These are phyloP conservation scores for Cladosporium oxysporum DNA, from an alignment of 2,329 filamentous ascomycete species.

Conservation along the genomic window DNA sequence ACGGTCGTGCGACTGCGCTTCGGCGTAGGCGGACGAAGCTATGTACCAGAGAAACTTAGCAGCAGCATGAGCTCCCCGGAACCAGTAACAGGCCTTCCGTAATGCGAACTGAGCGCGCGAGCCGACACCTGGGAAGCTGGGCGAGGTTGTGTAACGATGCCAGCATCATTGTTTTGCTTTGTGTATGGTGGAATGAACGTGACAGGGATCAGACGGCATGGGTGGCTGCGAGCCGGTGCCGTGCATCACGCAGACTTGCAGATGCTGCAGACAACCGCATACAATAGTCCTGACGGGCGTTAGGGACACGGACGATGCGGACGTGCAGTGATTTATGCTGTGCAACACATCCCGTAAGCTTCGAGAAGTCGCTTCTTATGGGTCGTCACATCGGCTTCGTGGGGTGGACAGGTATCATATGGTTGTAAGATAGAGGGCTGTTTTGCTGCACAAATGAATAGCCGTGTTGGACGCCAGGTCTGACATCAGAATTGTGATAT, in stretches of 20 bases:
- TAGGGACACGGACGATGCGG: neutral
- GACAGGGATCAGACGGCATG: constrained; percentile 11
- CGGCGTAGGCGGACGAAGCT: constrained; percentile 15
- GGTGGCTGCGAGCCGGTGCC: constrained; percentile 8
- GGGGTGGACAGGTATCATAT: neutral
- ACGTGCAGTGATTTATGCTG: neutral
- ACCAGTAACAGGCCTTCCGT: constrained; percentile 1
- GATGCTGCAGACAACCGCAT: neutral
- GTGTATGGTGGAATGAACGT: neutral
- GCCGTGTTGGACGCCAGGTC: neutral
- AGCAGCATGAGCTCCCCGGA: constrained; percentile 15
- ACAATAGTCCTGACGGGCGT: constrained; percentile 5
- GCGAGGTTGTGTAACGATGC: constrained; percentile 13
- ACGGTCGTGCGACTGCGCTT: constrained; percentile 28
- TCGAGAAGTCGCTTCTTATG: constrained; percentile 6
- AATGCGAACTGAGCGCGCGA: constrained; percentile 15
- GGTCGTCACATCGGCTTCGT: neutral
- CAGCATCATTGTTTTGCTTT: constrained; percentile 9
- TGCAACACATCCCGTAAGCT: constrained; percentile 13
- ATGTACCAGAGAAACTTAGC: constrained; percentile 7
- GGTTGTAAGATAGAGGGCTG: neutral
- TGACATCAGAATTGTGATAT: neutral
- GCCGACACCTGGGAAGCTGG: constrained; percentile 16
- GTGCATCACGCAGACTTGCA: neutral
- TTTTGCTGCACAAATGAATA: neutral